Evolutionary conservation across 2,329 filamentous ascomycete species (phyloP), one percentile per base, ranked within the genome.

Genomic region (Epichloe scottii): DNA sequence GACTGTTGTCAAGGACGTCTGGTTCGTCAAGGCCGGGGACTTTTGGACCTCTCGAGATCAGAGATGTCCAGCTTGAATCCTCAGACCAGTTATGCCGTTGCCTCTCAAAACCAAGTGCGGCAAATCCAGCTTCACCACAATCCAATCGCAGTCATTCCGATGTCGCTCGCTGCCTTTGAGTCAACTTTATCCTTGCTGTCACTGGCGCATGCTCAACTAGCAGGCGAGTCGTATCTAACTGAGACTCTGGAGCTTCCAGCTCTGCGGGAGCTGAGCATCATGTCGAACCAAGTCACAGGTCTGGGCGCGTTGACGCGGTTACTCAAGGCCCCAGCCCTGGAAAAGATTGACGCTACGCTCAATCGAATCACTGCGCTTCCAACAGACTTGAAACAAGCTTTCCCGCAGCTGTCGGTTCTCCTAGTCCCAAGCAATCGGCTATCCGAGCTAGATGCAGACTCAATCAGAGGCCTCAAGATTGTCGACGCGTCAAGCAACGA

Each of bases 401-500:
- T 89, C 63, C 87, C 89, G 0, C 74, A 72, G 6, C 73, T 96
- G 41, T 77, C 75, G 1, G 79, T 85, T 0, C 72, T 97, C 10
- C 71, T 91, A 17, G 84, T 82, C 1, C 79, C 82, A 3, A 89
- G 94, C 66, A 97, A 97, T 63, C 81, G 83, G 56, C 77, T 96
- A 47, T 73, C 77, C 5, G 82, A 85, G 14, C 74, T 95, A 15
- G 78, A 85, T 1, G 83, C 87, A 0, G 84, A 89, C 10, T 74
- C 81, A 10, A 80, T 96, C 38, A 75, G 76, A 48, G 90, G 91
- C 0, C 65, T 96, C 51, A 80, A 81, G 56, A 77, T 85, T 5
- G 79, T 94, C 3, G 88, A 95, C 63, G 80, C 89, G 8, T 81
- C 81, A 56, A 90, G 89, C 66, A 97, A 97, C 62, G 85, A 91